Evolutionary conservation across 2,329 filamentous ascomycete species (phyloP).

Genomic region (Xylaria sp.): DNA sequence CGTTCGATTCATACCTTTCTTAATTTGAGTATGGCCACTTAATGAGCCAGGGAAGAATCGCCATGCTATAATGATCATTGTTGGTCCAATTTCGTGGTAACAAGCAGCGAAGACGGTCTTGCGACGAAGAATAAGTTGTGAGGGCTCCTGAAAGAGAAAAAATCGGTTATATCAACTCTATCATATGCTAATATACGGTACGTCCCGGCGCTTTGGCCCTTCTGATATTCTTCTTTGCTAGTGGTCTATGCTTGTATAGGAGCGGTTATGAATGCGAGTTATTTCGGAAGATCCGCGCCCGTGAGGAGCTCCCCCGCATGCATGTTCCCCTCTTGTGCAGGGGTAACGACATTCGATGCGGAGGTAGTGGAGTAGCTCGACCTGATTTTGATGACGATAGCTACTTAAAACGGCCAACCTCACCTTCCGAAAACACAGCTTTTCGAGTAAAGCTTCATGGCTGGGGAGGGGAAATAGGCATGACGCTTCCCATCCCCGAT

Average conservation of each 20-base stretch:
- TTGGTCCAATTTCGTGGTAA: no score
- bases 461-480: slow-evolving; percentile 13
- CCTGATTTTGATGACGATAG: slow-evolving; percentile 4
- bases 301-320: slow-evolving; percentile 22
- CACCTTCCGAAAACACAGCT: slow-evolving; percentile 5
- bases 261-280: neutral
- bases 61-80: no score
- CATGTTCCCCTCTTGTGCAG: slow-evolving; percentile 10
- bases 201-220: neutral
- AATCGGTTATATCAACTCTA: neutral
- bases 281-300: slow-evolving; percentile 13
- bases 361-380: slow-evolving; percentile 26
- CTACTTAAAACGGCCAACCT: neutral
- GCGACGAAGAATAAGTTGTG: no score
- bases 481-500: slow-evolving; percentile 14
- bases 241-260: neutral
- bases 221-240: neutral
- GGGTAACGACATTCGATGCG: slow-evolving; percentile 19
- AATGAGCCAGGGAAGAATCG: no score
- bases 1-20: no score
- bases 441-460: neutral
- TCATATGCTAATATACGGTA: neutral
- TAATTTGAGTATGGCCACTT: no score
- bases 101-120: no score
- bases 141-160: no score